These are phyloP conservation scores for Carex cristatella DNA, from an alignment of 176 grass and related monocot species.

Conservation along the genomic window DNA sequence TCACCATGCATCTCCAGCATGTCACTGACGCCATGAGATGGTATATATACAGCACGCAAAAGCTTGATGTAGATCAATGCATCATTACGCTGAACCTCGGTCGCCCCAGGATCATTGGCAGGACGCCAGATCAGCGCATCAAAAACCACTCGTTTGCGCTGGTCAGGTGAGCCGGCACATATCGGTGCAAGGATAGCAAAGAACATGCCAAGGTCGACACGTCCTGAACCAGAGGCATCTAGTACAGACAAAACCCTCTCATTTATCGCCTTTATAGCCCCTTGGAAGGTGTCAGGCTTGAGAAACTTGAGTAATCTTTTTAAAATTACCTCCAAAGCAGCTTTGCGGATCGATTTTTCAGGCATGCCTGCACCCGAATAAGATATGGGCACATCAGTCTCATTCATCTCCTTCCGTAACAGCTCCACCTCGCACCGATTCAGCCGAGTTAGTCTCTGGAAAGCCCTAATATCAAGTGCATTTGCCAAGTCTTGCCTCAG, in stretches of 20 bases:
- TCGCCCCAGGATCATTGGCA: conserved; percentile 52
- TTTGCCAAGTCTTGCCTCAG: conserved; percentile 77
- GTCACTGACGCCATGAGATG: conserved; percentile 66
- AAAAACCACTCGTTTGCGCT: conserved; percentile 60
- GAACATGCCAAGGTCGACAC: conserved; percentile 92
- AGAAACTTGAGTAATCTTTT: conserved; percentile 78
- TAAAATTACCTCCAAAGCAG: conserved; percentile 81
- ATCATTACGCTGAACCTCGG: conserved; percentile 76
- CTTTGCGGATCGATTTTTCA: conserved; percentile 89
- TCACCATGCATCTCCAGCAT: conserved; percentile 91
- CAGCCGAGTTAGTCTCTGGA: conserved; percentile 72
- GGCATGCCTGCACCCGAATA: conserved; percentile 70
- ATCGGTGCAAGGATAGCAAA: conserved; percentile 85
- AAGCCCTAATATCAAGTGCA: conserved; percentile 93
- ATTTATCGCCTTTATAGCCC: conserved; percentile 77
- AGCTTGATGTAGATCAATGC: conserved; percentile 69
- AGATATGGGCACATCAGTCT: conserved; percentile 90
- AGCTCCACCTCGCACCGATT: conserved; percentile 57
- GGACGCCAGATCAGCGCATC: conserved; percentile 91
- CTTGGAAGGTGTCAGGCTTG: conserved; percentile 89
- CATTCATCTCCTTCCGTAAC: conserved; percentile 83
- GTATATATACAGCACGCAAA: conserved; percentile 77
- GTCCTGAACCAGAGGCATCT: conserved; percentile 76
- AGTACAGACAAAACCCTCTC: conserved; percentile 81
- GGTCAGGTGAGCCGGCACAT: conserved; percentile 60